Percentiles rank a stretch among this genome's conserved stretches.
Evolutionary conservation across 2,329 filamentous ascomycete species (phyloP).

Genomic region (Cercospora sesami): DNA sequence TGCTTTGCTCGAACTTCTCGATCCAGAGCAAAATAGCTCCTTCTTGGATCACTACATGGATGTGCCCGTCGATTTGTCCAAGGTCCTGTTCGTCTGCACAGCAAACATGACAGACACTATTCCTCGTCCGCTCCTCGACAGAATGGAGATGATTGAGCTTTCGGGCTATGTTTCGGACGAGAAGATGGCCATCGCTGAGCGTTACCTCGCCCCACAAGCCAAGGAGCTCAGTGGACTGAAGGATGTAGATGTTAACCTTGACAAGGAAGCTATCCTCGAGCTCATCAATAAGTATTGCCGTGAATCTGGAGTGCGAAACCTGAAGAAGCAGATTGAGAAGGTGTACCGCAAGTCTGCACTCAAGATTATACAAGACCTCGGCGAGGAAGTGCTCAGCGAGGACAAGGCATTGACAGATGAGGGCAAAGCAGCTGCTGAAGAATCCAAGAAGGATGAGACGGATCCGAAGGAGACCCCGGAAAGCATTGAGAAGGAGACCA

Average conservation of each 20-base stretch:
- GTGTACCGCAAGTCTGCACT: slow-evolving; percentile 95
- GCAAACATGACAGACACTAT: slow-evolving; percentile 99
- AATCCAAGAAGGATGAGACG: slow-evolving; percentile 65
- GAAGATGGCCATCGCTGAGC: slow-evolving; percentile 97
- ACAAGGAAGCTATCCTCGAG: slow-evolving; percentile 85
- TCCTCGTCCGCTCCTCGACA: slow-evolving; percentile 84
- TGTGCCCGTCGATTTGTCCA: slow-evolving; percentile 93
- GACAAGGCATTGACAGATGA: slow-evolving; percentile 80
- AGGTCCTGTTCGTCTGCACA: slow-evolving; percentile 97
- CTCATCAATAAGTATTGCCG: slow-evolving; percentile 98
- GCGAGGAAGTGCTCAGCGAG: slow-evolving; percentile 78
- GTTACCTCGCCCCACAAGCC: slow-evolving; percentile 88
- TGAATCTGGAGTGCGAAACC: slow-evolving; percentile 92
- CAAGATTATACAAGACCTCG: slow-evolving; percentile 94
- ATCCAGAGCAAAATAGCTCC: slow-evolving; percentile 95
- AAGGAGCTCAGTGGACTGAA: slow-evolving; percentile 90
- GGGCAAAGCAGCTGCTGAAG: slow-evolving; percentile 74
- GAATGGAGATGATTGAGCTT: slow-evolving; percentile 96
- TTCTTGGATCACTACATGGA: slow-evolving; percentile 99
- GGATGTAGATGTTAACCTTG: slow-evolving; percentile 83
- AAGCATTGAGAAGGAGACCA: slow-evolving; percentile 59
- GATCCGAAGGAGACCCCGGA: slow-evolving; percentile 63
- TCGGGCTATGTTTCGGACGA: slow-evolving; percentile 97
- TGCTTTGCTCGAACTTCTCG: slow-evolving; percentile 86
- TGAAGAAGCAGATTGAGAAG: slow-evolving; percentile 99